Evolutionary conservation across 2,329 filamentous ascomycete species (phyloP).

Genomic region (Botrytis porri): DNA sequence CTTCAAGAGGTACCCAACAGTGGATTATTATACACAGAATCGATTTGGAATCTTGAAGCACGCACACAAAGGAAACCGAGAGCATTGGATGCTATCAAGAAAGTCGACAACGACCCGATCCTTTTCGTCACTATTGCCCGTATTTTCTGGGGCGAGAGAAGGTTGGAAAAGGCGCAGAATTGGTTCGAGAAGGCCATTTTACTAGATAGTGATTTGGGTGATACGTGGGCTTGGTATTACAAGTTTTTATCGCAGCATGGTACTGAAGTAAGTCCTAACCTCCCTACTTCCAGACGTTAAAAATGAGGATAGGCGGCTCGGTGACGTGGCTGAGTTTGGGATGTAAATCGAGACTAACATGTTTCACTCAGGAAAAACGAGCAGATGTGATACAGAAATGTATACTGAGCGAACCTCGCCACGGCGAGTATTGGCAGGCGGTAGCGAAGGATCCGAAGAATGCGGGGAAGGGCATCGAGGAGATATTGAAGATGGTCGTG

Average conservation of each 20-base stretch:
- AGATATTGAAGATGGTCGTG: conserved; percentile 78
- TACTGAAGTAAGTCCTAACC: conserved; percentile 56
- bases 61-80: conserved; percentile 90
- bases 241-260: conserved; percentile 91
- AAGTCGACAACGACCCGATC: conserved; percentile 86
- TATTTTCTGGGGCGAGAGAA: conserved; percentile 93
- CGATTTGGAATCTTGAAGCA: conserved; percentile 90
- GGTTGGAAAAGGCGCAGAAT: conserved; percentile 87
- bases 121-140: conserved; percentile 89
- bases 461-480: conserved; percentile 70
- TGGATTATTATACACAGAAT: conserved; percentile 87
- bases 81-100: conserved; percentile 91
- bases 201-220: conserved; percentile 80
- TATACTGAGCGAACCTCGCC: conserved; percentile 77
- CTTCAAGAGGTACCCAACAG: conserved; percentile 87
- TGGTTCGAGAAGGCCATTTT: conserved; percentile 98
- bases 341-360: background rate
- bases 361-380: conserved; percentile 67
- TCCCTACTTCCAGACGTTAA: background rate
- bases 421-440: conserved; percentile 88
- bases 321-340: background rate
- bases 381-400: conserved; percentile 80
- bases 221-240: conserved; percentile 98
- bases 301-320: background rate
- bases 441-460: conserved; percentile 85